Evolutionary conservation across 495 filamentous ascomycete genomes (phyloP).

Genomic region (Clavariopsis aquatica): DNA sequence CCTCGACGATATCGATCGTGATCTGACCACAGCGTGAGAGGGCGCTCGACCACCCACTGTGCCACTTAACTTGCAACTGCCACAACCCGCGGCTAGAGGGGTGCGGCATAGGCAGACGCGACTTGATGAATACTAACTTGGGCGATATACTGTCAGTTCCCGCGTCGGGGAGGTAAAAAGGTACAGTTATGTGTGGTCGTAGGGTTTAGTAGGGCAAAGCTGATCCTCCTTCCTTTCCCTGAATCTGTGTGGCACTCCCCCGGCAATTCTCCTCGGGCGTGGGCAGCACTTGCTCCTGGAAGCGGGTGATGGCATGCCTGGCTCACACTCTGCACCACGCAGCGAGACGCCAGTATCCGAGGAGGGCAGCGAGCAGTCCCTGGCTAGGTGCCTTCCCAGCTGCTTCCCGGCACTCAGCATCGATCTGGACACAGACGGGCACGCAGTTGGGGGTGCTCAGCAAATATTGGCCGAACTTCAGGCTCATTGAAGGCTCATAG

Average conservation of each 20-base stretch:
- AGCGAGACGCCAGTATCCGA: slow-evolving; percentile 20
- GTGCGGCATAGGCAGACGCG: slow-evolving; percentile 25
- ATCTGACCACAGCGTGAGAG: slow-evolving; percentile 18
- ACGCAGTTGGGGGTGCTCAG: slow-evolving; percentile 13
- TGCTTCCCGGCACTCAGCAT: slow-evolving; percentile 23
- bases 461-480: slow-evolving; percentile 39
- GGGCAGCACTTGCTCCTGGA: slow-evolving; percentile 32
- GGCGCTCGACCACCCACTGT: slow-evolving; percentile 21
- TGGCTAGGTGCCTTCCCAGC: slow-evolving; percentile 23
- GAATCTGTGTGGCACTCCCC: too few relatives aligned
- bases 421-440: slow-evolving; percentile 17
- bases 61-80: slow-evolving; percentile 33
- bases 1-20: slow-evolving; percentile 33
- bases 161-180: too few relatives aligned
- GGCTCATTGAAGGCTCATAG: slow-evolving; percentile 40
- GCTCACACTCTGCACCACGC: slow-evolving; percentile 23
- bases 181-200: too few relatives aligned
- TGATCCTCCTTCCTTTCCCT: too few relatives aligned
- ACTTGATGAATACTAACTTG: slow-evolving; percentile 35
- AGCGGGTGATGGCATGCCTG: slow-evolving; percentile 24
- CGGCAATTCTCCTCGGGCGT: too few relatives aligned
- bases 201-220: too few relatives aligned
- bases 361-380: slow-evolving; percentile 21
- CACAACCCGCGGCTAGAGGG: slow-evolving; percentile 24
- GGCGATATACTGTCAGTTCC: slow-evolving; percentile 24